Base-by-base conservation (phyloP, 2,329 filamentous ascomycete genomes). In the Onygenales sp. region DNA sequence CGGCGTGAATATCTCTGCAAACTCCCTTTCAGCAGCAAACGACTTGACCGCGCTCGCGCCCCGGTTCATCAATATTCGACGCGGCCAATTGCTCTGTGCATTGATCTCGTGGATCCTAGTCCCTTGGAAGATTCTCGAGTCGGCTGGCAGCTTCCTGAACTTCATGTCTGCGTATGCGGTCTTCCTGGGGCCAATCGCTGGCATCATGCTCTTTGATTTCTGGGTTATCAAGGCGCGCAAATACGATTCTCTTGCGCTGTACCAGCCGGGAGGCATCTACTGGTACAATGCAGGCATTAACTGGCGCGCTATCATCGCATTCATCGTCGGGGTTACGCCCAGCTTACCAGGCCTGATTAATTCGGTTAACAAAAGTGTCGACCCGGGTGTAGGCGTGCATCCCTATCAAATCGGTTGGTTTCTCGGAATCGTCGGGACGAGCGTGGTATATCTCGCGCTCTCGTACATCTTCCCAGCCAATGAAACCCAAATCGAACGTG, bases 101-200 rank as follows among this genome's bases (percentile, higher is more conserved):
- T 50, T 83, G 3, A 64, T 82, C 0, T 78, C 77, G 21, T 84
- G 81, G 80, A 74, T 75, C 2, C 72, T 85, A 35, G 80, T 83
- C 1, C 82, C 81, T 1, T 85, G 82, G 83, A 84, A 84, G 68
- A 85, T 86, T 54, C 70, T 85, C 14, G 72, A 66, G 36, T 82
- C 78, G 0, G 83, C 82, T 2, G 64, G 67, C 75, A 84, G 85
- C 70, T 95, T 95, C 74, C 93, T 88, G 0, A 93, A 88, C 3
- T 95, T 95, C 66, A 81, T 96, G 0, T 93, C 87, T 1, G 86
- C 91, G 1, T 95, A 95, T 74, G 90, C 87, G 3, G 89, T 96
- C 54, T 96, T 96, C 72, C 79, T 96, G n/a, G 91, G 87, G 54
- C 89, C 87, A 43, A 94, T 96, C 57, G 90, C 89, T 0, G 91